Percentiles rank a stretch among this genome's conserved stretches.
Evolutionary conservation across 345 rosid species (phyloP).

Genomic region (Salix purpurea): DNA sequence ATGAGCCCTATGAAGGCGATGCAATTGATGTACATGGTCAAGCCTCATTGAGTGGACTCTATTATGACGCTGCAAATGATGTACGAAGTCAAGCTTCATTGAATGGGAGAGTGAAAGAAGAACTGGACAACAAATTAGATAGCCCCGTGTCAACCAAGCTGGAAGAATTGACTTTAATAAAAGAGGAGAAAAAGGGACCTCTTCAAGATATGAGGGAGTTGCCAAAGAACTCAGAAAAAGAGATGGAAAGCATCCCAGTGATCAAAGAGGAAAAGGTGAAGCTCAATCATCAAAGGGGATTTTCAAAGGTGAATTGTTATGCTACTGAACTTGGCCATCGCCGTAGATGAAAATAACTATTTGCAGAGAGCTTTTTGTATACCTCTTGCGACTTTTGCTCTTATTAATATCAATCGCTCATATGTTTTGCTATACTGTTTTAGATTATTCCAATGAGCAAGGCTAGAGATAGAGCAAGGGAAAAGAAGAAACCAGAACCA

Average conservation of each 20-base stretch:
- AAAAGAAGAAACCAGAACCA: constrained; percentile 33
- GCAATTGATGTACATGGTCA: constrained; percentile 30
- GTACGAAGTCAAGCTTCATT: constrained; percentile 35
- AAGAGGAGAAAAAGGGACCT: constrained; percentile 1
- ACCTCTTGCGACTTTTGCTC: not conserved
- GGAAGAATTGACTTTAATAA: constrained; percentile 13
- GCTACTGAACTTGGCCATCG: not conserved
- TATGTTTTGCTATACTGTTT: constrained; percentile 7
- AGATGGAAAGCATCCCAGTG: constrained; percentile 21
- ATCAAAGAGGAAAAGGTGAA: constrained; percentile 28
- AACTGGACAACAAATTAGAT: constrained; percentile 8
- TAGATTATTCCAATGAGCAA: constrained; percentile 40
- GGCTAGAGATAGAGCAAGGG: constrained; percentile 25
- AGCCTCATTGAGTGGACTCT: constrained; percentile 24
- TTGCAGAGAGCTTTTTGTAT: not conserved
- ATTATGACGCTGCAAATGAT: constrained; percentile 34
- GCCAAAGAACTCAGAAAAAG: constrained; percentile 26
- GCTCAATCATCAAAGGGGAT: constrained; percentile 32
- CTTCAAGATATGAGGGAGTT: constrained; percentile 24
- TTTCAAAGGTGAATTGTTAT: constrained; percentile 52
- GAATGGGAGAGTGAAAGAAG: constrained; percentile 37
- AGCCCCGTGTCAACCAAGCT: not conserved
- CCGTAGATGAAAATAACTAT: not conserved
- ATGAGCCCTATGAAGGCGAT: constrained; percentile 36
- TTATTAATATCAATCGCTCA: constrained; percentile 2